Percentiles rank a stretch among this genome's conserved stretches.
Evolutionary conservation across 371 early-diverging fungal species (phyloP).

Genomic region (Rhizomucor miehei): DNA sequence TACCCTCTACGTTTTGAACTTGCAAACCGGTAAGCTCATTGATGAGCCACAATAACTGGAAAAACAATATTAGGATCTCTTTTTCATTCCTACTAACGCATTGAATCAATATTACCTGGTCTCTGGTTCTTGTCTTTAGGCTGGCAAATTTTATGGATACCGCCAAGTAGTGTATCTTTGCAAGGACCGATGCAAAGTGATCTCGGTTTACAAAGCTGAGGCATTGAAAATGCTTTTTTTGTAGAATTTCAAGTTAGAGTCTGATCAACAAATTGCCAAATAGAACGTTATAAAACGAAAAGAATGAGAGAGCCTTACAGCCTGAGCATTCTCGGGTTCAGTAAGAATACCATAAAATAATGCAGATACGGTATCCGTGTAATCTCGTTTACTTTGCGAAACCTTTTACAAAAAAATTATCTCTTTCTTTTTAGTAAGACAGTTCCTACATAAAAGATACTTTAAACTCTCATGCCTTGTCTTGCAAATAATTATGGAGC

Average conservation of each 20-base stretch:
- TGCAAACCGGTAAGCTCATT: conserved; percentile 52
- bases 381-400: conserved; percentile 55
- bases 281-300: neutral
- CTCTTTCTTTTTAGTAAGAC: too few species aligned
- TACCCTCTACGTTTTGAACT: conserved; percentile 52
- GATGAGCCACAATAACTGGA: conserved; percentile 63
- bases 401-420: conserved; percentile 28
- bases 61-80: neutral
- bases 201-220: conserved; percentile 68
- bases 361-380: conserved; percentile 60
- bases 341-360: conserved; percentile 65
- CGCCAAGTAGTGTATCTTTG: conserved; percentile 49
- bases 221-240: conserved; percentile 56
- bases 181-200: conserved; percentile 49
- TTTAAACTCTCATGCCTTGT: conserved; percentile 35
- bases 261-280: neutral
- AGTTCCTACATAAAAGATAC: too few species aligned
- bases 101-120: conserved; percentile 31
- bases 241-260: too few species aligned
- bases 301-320: conserved; percentile 31
- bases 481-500: conserved; percentile 63
- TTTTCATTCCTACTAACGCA: neutral
- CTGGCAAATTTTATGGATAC: conserved; percentile 43
- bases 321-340: conserved; percentile 35
- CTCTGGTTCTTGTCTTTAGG: conserved; percentile 36